Percentiles rank a stretch among this genome's conserved stretches.
These are phyloP conservation scores for Rugosomyces carneus DNA, from an alignment of 1,284 basidiomycete genomes.

Conservation along the genomic window DNA sequence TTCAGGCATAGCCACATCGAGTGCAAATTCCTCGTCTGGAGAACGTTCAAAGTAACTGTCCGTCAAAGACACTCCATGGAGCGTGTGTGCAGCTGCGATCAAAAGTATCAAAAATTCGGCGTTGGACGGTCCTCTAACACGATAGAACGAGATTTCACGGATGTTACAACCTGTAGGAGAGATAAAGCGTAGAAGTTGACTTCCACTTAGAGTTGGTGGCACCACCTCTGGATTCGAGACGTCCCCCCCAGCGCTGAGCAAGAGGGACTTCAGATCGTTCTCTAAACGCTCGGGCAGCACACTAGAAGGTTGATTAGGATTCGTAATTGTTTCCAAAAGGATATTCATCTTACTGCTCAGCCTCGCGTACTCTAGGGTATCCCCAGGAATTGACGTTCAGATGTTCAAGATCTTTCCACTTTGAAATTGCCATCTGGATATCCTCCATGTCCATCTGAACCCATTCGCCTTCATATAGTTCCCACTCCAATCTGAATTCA, in stretches of 20 bases:
- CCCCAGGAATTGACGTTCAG: not conserved
- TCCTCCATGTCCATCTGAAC: not conserved
- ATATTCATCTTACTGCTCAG: not conserved
- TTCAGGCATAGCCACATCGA: constrained; percentile 1
- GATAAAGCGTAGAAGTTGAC: constrained; percentile 2
- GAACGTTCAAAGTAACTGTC: not conserved
- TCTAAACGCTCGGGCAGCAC: not conserved
- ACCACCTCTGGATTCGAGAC: too few species aligned
- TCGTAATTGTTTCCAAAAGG: not conserved
- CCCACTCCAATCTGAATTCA: not conserved
- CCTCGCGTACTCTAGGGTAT: not conserved
- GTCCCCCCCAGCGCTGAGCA: not conserved
- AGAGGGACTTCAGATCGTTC: not conserved
- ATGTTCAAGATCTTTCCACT: not conserved
- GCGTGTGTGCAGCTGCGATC: not conserved
- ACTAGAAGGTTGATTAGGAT: not conserved
- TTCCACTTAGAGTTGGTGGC: not conserved
- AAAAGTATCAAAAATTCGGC: not conserved
- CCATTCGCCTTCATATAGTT: not conserved
- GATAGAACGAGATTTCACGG: not conserved
- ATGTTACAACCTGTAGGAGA: not conserved
- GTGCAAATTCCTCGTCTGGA: not conserved
- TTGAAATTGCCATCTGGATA: not conserved
- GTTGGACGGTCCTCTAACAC: not conserved
- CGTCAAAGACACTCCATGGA: not conserved